Evolutionary conservation across 371 early-diverging fungal genomes (phyloP), one percentile per base, ranked within the genome.

Genomic region (Lichtheimia corymbifera): DNA sequence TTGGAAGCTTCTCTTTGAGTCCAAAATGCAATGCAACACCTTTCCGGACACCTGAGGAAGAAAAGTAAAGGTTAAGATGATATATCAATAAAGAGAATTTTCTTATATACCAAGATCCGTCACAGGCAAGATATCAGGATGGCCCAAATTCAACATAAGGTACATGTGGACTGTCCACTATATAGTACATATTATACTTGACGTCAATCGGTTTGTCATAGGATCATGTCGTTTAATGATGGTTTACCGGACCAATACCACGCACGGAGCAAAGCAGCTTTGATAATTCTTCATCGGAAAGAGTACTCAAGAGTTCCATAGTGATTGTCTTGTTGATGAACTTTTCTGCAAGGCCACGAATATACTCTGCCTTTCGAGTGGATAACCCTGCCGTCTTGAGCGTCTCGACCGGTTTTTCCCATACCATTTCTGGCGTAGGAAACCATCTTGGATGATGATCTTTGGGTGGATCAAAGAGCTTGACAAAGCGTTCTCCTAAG

Each of bases 131-230:
- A 87, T 71, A 59, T 87, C 78, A 0, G 84, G 80, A 60, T 82
- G 82, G 13, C 74, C 68, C 7, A 87, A 59, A 59, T 82, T 66
- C 59, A 84, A 80, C 73, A 87, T 82, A 50, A 79, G 61, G 50
- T 72, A 74, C 80, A 87, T 87, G 55, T 85, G 79, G 13, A 82
- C 83, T 0, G 83, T 83, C 85, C 85, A 85, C 79, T 76, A 58
- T 6, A 52, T 9, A 40, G 2, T 2, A 43, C 4, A 52, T 9
- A 40, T 24, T 2, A 43, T 5, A n/a, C 35, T 20, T 15, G 18
- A 15, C 7, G 28, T 18, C 22, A 24, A 24, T 7, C 18, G 27
- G 1, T 25, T n/a, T 30, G 35, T 4, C 35, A 35, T 24, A 15
- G 25, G 17, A 3, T 50, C 1, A 28, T 15, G 17, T 4, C 30